Conservation (phyloP, 192 early-diverging fungal species). For the Backusella australiensis region DNA sequence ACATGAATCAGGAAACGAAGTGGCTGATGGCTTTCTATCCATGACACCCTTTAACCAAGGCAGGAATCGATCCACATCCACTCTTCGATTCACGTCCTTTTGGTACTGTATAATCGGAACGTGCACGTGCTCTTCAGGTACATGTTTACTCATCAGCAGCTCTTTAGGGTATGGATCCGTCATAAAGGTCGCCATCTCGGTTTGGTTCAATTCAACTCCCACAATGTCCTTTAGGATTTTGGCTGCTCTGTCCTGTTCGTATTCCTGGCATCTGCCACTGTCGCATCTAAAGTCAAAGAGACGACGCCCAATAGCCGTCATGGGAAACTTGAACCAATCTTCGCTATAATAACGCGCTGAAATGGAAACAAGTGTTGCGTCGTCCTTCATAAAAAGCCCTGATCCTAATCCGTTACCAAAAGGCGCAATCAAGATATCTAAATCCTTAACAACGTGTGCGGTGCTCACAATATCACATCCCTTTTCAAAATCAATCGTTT, state of each 20-base stretch:
- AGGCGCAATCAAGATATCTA: slow-evolving; percentile 26
- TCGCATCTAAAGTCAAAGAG: slow-evolving; percentile 30
- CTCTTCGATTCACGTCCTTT: slow-evolving; percentile 14
- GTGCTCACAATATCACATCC: slow-evolving; percentile 19
- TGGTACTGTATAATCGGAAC: slow-evolving; percentile 6
- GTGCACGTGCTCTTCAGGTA: not conserved
- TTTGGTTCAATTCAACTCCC: not conserved
- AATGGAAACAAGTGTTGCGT: slow-evolving; percentile 21
- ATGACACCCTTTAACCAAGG: slow-evolving; percentile 17
- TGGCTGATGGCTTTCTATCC: not conserved
- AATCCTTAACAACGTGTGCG: slow-evolving; percentile 18
- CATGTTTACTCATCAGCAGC: not conserved
- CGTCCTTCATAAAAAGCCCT: slow-evolving; percentile 32
- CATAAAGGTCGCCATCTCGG: slow-evolving; percentile 3
- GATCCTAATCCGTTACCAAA: slow-evolving; percentile 25
- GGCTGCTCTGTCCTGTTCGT: not conserved
- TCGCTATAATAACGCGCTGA: slow-evolving; percentile 27
- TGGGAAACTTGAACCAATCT: slow-evolving; percentile 29
- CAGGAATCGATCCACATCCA: slow-evolving; percentile 14
- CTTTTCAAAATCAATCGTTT: slow-evolving; percentile 20
- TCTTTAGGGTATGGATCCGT: not conserved
- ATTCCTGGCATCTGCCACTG: slow-evolving; percentile 21
- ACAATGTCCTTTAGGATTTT: not conserved
- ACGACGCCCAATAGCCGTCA: slow-evolving; percentile 27
- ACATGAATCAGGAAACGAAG: not conserved